phyloP scores from a whole-genome alignment of 768 basidiomycete genomes.

The Tricholoma matsutake region DNA sequence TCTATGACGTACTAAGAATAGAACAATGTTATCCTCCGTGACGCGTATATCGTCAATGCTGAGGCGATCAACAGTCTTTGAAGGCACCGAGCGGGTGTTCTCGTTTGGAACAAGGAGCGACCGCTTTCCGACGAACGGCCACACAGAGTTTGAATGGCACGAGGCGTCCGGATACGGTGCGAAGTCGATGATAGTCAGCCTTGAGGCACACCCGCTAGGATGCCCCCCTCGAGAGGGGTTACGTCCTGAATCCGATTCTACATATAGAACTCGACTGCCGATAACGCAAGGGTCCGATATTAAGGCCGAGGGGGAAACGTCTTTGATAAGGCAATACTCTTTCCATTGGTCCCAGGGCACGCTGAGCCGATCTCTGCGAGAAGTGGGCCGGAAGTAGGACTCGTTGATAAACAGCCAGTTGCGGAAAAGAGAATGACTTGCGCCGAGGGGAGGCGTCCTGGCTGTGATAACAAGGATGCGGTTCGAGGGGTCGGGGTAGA shows the following conservation, averaged over 20 bases:
- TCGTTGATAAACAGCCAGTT: constrained; percentile 58
- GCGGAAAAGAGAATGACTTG: constrained; percentile 27
- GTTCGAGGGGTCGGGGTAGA: constrained; percentile 51
- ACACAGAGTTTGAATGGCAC: constrained; percentile 28
- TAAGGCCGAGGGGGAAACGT: constrained; percentile 30
- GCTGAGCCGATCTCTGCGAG: constrained; percentile 39
- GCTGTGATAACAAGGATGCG: constrained; percentile 49
- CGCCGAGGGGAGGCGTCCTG: constrained; percentile 31
- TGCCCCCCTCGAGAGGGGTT: constrained; percentile 14
- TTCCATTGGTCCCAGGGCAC: constrained; percentile 60
- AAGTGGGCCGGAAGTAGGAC: constrained; percentile 44
- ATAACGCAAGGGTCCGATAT: constrained; percentile 41
- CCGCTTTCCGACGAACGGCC: constrained; percentile 41
- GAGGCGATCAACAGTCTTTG: constrained; percentile 41
- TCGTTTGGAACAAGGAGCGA: constrained; percentile 41
- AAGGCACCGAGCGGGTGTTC: constrained; percentile 39
- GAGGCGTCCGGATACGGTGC: constrained; percentile 37
- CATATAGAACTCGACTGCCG: constrained; percentile 45
- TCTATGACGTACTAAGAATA: constrained; percentile 45
- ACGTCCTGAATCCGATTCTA: constrained; percentile 35
- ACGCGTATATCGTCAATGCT: constrained; percentile 48
- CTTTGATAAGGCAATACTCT: constrained; percentile 45
- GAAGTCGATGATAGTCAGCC: constrained; percentile 44
- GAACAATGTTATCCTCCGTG: constrained; percentile 59
- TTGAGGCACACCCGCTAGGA: constrained; percentile 10